Conservation (phyloP, 139 green algal species). For the Zygnema circumcarinatum region DNA sequence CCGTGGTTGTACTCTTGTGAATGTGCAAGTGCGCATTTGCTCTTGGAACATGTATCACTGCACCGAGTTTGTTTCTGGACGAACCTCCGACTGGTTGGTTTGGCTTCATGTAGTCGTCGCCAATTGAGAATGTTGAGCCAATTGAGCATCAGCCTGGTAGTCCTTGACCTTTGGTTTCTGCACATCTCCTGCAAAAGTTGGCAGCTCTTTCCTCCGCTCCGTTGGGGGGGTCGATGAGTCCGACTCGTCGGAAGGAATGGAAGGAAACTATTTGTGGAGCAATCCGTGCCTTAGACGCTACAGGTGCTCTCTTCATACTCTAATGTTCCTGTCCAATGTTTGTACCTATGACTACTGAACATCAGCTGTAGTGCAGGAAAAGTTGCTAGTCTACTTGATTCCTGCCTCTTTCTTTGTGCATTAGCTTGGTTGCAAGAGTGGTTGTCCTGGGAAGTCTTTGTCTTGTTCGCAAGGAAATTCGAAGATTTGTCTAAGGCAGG, state of each 20-base stretch:
- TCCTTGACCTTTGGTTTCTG: slow-evolving; percentile 4
- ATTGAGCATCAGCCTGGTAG: neutral
- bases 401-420: neutral
- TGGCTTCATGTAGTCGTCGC: no score
- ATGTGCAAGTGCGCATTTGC: neutral
- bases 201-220: neutral
- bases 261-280: slow-evolving; percentile 24
- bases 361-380: neutral
- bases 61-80: neutral
- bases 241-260: neutral
- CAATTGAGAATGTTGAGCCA: no score
- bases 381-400: neutral
- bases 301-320: slow-evolving; percentile 6
- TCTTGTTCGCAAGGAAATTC: neutral
- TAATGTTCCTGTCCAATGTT: neutral
- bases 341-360: neutral
- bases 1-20: neutral
- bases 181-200: slow-evolving; percentile 38
- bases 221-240: neutral
- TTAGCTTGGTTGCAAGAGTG: neutral
- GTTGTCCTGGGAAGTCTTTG: neutral
- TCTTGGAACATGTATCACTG: neutral
- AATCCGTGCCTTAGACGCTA: slow-evolving; percentile 15
- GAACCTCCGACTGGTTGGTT: no score
- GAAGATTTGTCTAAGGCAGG: no score